Conservation (phyloP, 345 rosid species). For the Lepidium aucheri region DNA sequence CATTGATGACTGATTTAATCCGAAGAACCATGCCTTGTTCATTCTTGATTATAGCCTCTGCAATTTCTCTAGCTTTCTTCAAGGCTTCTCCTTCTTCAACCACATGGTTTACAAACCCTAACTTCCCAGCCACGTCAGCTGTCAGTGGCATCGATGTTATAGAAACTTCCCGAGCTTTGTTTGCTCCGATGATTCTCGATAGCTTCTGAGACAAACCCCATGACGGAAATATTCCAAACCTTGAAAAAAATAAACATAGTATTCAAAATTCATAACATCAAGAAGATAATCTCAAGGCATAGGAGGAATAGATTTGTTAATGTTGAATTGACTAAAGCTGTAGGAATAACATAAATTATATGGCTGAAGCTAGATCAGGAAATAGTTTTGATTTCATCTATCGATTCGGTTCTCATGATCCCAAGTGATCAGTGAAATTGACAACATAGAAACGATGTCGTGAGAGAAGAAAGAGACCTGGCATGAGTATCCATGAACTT, state of each 20-base stretch:
- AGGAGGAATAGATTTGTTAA: neutral
- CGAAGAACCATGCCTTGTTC: slow-evolving; percentile 68
- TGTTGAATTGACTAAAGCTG: neutral
- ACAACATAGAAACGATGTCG: neutral
- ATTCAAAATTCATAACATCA: neutral
- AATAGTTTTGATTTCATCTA: neutral
- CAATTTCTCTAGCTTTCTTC: slow-evolving; percentile 61
- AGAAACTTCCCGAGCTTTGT: slow-evolving; percentile 79
- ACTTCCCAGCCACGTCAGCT: slow-evolving; percentile 75
- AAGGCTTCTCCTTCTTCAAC: slow-evolving; percentile 60
- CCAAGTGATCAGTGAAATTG: neutral
- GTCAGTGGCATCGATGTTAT: slow-evolving; percentile 52
- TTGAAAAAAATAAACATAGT: slow-evolving; percentile 12
- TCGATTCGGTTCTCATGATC: neutral
- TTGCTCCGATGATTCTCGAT: slow-evolving; percentile 64
- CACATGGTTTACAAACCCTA: slow-evolving; percentile 80
- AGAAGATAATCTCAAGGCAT: neutral
- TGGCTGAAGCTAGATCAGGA: neutral
- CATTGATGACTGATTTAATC: slow-evolving; percentile 74
- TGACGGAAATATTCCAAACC: slow-evolving; percentile 92
- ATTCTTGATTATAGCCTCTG: slow-evolving; percentile 57
- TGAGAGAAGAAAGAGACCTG: slow-evolving; percentile 26
- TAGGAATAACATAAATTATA: neutral
- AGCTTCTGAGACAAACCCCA: slow-evolving; percentile 98
- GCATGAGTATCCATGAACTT: slow-evolving; percentile 87